phyloP scores from a whole-genome alignment of 2,329 filamentous ascomycete genomes.

The Ceratocystis diversiconidia region DNA sequence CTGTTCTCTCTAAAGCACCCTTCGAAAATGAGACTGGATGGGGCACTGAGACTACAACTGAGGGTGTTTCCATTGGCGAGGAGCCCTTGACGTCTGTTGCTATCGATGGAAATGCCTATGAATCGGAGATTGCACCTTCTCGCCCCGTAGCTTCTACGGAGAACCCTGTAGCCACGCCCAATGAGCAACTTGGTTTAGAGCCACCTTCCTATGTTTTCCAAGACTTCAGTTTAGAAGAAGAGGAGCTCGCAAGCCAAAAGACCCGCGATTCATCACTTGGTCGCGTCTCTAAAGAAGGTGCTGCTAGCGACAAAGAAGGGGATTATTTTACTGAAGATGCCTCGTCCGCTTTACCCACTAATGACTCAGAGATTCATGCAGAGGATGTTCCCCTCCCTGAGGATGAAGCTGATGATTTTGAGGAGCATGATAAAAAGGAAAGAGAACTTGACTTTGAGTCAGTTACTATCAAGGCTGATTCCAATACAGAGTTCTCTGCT shows the following conservation, averaged over 20 bases:
- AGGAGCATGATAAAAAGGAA: neutral
- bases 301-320: no score
- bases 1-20: neutral
- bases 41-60: neutral
- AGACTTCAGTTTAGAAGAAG: neutral
- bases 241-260: neutral
- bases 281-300: neutral
- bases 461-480: neutral
- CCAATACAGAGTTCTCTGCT: neutral
- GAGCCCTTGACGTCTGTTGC: neutral
- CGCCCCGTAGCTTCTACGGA: neutral
- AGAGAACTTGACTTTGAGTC: neutral
- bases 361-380: neutral
- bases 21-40: neutral
- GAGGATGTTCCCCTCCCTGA: neutral
- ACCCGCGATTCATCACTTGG: no score
- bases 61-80: neutral
- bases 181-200: no score
- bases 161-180: neutral
- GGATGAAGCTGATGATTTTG: neutral
- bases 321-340: neutral
- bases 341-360: neutral
- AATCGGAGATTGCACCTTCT: neutral
- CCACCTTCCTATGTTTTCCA: no score
- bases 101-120: neutral